A percentile compares a stretch with the other conserved stretches of the same genome.
phyloP scores from a whole-genome alignment of 2,329 filamentous ascomycete species.

The Spiromastix sp. region DNA sequence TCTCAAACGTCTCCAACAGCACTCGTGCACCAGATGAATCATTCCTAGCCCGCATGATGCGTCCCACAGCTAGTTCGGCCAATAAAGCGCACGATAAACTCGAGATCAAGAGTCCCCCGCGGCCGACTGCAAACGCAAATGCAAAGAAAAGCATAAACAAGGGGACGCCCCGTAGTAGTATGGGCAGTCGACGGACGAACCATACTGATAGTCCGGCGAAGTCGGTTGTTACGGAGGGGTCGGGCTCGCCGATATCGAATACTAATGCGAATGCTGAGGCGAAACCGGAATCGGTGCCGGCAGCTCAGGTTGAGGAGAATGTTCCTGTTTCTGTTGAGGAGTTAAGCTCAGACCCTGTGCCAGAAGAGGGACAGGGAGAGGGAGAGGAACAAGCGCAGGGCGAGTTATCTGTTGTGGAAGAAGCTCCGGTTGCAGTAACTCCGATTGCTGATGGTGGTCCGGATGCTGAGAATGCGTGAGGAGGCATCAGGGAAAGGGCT shows the following conservation, averaged over 20 bases:
- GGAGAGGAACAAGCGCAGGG: too few relatives aligned
- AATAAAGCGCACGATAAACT: slow-evolving; percentile 39
- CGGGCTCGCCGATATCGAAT: slow-evolving; percentile 14
- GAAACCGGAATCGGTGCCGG: slow-evolving; percentile 3
- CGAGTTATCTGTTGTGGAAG: too few relatives aligned
- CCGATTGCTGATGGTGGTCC: too few relatives aligned
- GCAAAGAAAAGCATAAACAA: background rate
- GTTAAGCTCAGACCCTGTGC: too few relatives aligned
- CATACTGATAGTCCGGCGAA: too few relatives aligned
- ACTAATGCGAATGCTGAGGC: slow-evolving; percentile 16
- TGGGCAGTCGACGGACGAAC: background rate
- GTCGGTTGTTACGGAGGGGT: slow-evolving; percentile 11
- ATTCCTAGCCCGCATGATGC: slow-evolving; percentile 42
- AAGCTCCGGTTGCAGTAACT: too few relatives aligned
- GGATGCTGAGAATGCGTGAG: too few relatives aligned
- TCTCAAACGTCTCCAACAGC: slow-evolving; percentile 23
- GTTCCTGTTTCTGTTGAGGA: too few relatives aligned
- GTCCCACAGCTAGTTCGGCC: slow-evolving; percentile 40
- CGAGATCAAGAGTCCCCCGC: slow-evolving; percentile 31
- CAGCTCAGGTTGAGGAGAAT: background rate
- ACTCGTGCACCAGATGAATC: slow-evolving; percentile 33
- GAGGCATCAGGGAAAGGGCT: too few relatives aligned
- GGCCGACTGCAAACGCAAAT: slow-evolving; percentile 3
- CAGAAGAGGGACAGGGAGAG: too few relatives aligned
- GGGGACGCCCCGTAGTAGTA: background rate